These are phyloP conservation scores for Arthroderma uncinatum DNA, from an alignment of 2,329 filamentous ascomycete genomes.

Conservation along the genomic window DNA sequence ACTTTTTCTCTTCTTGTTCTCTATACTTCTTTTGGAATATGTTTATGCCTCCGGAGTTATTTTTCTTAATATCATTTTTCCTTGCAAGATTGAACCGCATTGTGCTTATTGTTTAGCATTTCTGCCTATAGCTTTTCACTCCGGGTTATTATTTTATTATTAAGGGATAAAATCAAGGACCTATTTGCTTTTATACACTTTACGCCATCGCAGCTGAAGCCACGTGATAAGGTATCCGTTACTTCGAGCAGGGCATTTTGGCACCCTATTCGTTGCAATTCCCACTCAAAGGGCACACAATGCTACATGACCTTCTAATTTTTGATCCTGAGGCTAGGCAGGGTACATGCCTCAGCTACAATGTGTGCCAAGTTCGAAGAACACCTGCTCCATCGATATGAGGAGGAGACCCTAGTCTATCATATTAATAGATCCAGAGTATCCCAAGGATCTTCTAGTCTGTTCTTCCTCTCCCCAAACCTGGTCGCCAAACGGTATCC, in stretches of 20 bases:
- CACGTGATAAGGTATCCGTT: constrained; percentile 4
- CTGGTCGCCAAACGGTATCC: constrained; percentile 9
- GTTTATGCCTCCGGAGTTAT: constrained; percentile 1
- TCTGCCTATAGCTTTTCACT: neutral
- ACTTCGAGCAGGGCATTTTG: neutral
- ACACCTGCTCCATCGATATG: constrained; percentile 7
- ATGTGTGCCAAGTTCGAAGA: constrained; percentile 7
- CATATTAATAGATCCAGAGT: constrained; percentile 2
- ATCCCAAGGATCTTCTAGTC: neutral
- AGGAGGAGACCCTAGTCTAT: constrained; percentile 6
- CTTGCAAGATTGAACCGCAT: constrained; percentile 4
- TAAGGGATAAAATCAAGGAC: constrained; percentile 3
- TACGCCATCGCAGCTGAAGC: constrained; percentile 5
- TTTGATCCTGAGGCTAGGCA: neutral
- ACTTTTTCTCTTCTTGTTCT: neutral
- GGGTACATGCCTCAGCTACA: neutral
- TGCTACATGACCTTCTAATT: neutral
- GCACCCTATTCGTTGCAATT: constrained; percentile 1
- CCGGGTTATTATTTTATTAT: neutral
- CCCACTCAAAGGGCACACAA: neutral
- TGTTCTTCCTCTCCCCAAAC: constrained; percentile 9
- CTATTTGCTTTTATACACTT: neutral
- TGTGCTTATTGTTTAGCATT: constrained; percentile 1
- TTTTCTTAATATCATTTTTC: neutral
- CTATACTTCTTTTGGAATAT: neutral